A percentile compares a stretch with the other conserved stretches of the same genome.
Conservation (phyloP, 2,329 filamentous ascomycete genomes). For the Hymenoscyphus scutula region DNA sequence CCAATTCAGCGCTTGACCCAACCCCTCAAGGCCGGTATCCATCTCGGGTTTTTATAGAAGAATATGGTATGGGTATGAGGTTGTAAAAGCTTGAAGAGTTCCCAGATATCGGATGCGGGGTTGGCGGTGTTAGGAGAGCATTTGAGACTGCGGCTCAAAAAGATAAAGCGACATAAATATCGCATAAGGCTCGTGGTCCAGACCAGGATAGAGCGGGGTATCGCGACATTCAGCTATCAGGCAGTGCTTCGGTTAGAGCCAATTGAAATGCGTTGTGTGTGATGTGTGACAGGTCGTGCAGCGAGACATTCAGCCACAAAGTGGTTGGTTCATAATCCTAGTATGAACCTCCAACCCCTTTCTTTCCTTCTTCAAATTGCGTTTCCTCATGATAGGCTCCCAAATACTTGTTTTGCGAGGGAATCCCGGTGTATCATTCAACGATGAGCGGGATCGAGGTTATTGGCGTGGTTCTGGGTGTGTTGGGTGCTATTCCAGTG, state of each 20-base stretch:
- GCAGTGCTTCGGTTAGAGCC: not conserved
- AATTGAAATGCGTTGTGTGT: not conserved
- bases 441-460: not conserved
- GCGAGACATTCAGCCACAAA: not conserved
- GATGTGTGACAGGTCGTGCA: not conserved
- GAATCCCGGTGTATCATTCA: not conserved
- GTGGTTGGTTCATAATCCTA: no score
- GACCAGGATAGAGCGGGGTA: no score
- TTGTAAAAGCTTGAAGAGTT: no score
- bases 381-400: not conserved
- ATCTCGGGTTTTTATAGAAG: no score
- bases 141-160: no score
- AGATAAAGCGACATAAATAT: no score
- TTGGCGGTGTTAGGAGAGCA: no score
- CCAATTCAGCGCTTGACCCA: not conserved
- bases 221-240: no score
- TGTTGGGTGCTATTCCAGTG: not conserved
- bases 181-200: no score
- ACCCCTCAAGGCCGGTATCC: not conserved
- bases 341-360: not conserved
- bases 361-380: not conserved
- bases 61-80: no score
- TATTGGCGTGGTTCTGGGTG: not conserved
- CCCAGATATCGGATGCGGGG: no score
- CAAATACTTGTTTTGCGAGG: not conserved